These are phyloP conservation scores for Allium sativum DNA, from an alignment of 106 monocot genomes.

Conservation along the genomic window DNA sequence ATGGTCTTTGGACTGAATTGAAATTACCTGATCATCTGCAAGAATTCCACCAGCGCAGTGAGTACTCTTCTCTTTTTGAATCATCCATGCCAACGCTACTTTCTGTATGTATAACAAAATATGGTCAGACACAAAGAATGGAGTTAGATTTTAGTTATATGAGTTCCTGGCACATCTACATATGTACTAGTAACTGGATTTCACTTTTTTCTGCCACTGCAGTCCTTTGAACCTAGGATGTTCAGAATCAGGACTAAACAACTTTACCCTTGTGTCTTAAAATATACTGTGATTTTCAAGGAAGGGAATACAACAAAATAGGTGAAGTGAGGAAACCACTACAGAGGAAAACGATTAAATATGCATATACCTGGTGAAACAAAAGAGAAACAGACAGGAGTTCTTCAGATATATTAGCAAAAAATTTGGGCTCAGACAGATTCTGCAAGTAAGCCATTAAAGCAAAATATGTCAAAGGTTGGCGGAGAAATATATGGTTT, in stretches of 20 bases:
- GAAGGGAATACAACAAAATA: conserved; percentile 4
- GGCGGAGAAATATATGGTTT: too few relatives aligned
- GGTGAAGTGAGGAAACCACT: neutral
- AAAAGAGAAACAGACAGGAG: conserved; percentile 69
- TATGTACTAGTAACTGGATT: too few relatives aligned
- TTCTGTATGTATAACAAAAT: conserved; percentile 22
- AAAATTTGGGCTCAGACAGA: conserved; percentile 57
- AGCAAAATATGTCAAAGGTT: too few relatives aligned
- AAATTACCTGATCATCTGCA: conserved; percentile 94
- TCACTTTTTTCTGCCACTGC: too few relatives aligned
- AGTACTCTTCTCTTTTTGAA: conserved; percentile 66
- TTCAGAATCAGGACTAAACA: too few relatives aligned
- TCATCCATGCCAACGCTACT: conserved; percentile 95
- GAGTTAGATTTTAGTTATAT: too few relatives aligned
- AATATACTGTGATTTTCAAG: too few relatives aligned
- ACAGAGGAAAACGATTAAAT: conserved; percentile 1
- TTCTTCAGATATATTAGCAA: conserved; percentile 76
- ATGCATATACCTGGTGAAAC: conserved; percentile 62
- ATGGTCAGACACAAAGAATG: too few relatives aligned
- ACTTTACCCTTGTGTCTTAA: too few relatives aligned
- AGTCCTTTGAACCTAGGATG: too few relatives aligned
- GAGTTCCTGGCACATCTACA: too few relatives aligned
- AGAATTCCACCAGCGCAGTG: conserved; percentile 94
- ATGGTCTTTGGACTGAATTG: neutral
- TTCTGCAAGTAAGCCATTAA: conserved; percentile 25